These are phyloP conservation scores for Protomyces macrosporus DNA, from an alignment of 1,139 yeast species.

Conservation along the genomic window DNA sequence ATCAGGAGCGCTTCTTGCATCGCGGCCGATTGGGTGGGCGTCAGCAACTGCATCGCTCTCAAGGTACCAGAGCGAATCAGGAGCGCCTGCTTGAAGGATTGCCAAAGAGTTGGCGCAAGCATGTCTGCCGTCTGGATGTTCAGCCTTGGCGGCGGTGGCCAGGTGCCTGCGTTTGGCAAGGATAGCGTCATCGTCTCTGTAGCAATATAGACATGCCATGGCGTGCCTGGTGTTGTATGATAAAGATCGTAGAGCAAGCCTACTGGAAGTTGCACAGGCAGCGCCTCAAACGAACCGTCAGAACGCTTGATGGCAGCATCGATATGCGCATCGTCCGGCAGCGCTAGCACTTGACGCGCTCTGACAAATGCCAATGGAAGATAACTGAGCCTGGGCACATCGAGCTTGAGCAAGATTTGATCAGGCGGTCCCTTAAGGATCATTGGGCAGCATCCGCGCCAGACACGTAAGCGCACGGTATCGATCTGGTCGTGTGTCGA, in stretches of 20 bases:
- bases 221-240: neutral
- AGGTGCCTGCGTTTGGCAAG: neutral
- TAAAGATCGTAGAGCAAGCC: conserved; percentile 24
- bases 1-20: neutral
- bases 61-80: neutral
- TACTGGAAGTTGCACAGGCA: conserved; percentile 14
- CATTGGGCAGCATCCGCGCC: conserved; percentile 10
- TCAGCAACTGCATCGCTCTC: neutral
- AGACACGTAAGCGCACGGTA: conserved; percentile 4
- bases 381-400: conserved; percentile 12
- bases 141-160: neutral
- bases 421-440: neutral
- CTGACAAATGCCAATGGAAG: neutral
- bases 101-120: neutral
- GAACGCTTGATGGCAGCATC: neutral
- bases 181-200: neutral
- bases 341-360: neutral
- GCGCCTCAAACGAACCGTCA: neutral
- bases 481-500: neutral
- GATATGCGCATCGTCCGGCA: neutral
- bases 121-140: neutral
- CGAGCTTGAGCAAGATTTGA: neutral
- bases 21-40: neutral
- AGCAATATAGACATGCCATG: neutral
- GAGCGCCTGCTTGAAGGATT: conserved; percentile 10